Evolutionary conservation across 441 rosid species (phyloP), one percentile per base, ranked within the genome.

Genomic region (Sinapis alba): DNA sequence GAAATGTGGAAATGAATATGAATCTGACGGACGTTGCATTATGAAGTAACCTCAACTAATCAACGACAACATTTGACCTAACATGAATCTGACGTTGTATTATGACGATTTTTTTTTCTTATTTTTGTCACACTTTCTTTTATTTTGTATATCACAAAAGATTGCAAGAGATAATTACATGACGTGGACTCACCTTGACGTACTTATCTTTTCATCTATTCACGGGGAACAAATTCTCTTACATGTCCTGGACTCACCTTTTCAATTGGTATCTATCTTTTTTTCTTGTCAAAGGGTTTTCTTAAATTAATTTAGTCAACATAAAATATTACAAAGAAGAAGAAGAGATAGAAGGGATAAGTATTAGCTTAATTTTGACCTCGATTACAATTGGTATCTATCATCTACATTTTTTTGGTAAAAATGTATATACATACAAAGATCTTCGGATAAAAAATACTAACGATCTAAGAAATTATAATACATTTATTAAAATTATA

Each of bases 51-150:
- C 26, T 74, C 41, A 23, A 50, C 78, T 50, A 61, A 36, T 68
- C 66, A 68, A 68, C 75, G 75, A 24, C 70, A 38, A 75, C 51
- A 59, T 62, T 53, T 68, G 63, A 75, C 79, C 79, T 61, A 75
- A 68, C 47, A 6, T 0, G 11, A 32, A 60, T 75, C 73, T 68
- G 54, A 68, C 54, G 41, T 74, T 57, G 41, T 34, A 65, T 23
- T 63, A 20, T 13, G 30, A 2, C 19, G 27, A 43, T 43, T 16
- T 47, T 15, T 50, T 16, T 16, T 43, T 5, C 51, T 38, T 16
- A 3, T 11, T 38, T 69, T 20, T 24, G 73, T 41, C 30, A 12
- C 5, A 11, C 3, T 11, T 38, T 15, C 12, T 38, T 34, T 34
- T n/a, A n/a, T n/a, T 1, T 32, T 32, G 2, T 32, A 32, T 32